A percentile compares a stretch with the other conserved stretches of the same genome.
Conservation (phyloP, 2,329 filamentous ascomycete species). For the Epichloe sibirici region DNA sequence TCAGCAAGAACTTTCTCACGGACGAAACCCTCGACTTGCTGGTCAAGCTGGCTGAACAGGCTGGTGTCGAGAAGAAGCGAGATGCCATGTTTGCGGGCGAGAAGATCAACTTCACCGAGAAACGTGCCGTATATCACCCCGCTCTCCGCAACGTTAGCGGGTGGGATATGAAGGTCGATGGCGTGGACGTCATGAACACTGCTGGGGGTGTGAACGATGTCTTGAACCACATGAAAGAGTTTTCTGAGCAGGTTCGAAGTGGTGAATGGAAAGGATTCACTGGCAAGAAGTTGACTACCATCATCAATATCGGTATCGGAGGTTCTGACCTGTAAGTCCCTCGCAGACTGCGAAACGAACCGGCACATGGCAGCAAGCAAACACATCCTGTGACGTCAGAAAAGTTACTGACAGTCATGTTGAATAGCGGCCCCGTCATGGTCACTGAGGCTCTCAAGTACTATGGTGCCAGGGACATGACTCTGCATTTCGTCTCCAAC, state of each 20-base stretch:
- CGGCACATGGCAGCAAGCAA: not conserved
- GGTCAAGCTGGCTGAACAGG: conserved; percentile 82
- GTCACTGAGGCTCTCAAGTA: conserved; percentile 94
- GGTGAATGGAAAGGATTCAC: conserved; percentile 96
- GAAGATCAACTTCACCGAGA: conserved; percentile 98
- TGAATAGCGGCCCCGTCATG: conserved; percentile 81
- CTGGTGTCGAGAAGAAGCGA: conserved; percentile 80
- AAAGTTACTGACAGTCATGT: not conserved
- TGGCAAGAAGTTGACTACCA: conserved; percentile 92
- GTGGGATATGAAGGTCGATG: conserved; percentile 73
- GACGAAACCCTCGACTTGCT: conserved; percentile 83
- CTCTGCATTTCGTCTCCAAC: conserved; percentile 97
- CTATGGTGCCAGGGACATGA: conserved; percentile 77
- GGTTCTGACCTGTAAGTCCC: conserved; percentile 88
- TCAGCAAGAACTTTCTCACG: conserved; percentile 96
- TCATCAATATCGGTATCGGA: conserved; percentile 96
- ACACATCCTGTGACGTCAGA: too few relatives aligned
- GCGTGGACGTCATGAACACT: conserved; percentile 81
- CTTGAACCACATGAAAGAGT: conserved; percentile 95
- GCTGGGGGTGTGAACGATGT: conserved; percentile 83
- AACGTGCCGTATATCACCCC: conserved; percentile 89
- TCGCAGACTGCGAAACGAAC: not conserved
- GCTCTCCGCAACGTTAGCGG: conserved; percentile 84
- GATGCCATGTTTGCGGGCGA: conserved; percentile 97
- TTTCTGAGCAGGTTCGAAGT: conserved; percentile 86